phyloP scores from a whole-genome alignment of 2,329 filamentous ascomycete genomes.

The Biscogniauxia sp. region DNA sequence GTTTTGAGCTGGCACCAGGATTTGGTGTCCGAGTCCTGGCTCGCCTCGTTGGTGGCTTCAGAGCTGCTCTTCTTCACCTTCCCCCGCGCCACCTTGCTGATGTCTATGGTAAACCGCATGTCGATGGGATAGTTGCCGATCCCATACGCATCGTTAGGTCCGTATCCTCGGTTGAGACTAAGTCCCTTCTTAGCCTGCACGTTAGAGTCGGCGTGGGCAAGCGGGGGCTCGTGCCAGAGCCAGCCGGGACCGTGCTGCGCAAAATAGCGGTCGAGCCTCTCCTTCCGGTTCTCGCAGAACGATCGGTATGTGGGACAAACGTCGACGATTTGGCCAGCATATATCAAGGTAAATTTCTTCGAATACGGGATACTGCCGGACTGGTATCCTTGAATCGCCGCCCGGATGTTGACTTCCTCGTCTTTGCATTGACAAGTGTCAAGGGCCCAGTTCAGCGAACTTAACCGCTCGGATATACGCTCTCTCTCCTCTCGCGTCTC shows the following conservation, averaged over 20 bases:
- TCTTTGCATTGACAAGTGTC: slow-evolving; percentile 32
- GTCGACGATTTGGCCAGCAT: slow-evolving; percentile 42
- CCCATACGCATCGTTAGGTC: slow-evolving; percentile 10
- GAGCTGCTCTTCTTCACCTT: background rate
- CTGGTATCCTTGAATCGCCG: slow-evolving; percentile 41
- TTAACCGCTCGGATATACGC: slow-evolving; percentile 34
- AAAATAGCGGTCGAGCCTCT: slow-evolving; percentile 39
- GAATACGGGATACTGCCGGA: slow-evolving; percentile 40
- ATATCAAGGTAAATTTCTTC: slow-evolving; percentile 40
- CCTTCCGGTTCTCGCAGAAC: slow-evolving; percentile 38
- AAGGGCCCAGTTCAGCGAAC: slow-evolving; percentile 32
- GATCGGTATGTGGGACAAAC: slow-evolving; percentile 36
- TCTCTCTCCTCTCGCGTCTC: slow-evolving; percentile 27
- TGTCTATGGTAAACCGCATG: slow-evolving; percentile 16
- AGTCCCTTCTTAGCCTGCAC: slow-evolving; percentile 33
- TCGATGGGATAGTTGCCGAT: slow-evolving; percentile 26
- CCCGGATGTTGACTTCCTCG: slow-evolving; percentile 41
- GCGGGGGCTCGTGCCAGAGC: slow-evolving; percentile 46
- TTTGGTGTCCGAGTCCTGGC: slow-evolving; percentile 19
- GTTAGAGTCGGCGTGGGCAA: slow-evolving; percentile 25
- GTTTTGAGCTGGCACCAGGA: slow-evolving; percentile 28
- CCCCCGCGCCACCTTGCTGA: slow-evolving; percentile 11
- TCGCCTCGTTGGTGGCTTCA: background rate
- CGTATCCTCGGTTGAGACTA: slow-evolving; percentile 21
- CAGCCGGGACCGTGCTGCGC: slow-evolving; percentile 38